Conservation (phyloP, 345 rosid species). For the Conringia planisiliqua region DNA sequence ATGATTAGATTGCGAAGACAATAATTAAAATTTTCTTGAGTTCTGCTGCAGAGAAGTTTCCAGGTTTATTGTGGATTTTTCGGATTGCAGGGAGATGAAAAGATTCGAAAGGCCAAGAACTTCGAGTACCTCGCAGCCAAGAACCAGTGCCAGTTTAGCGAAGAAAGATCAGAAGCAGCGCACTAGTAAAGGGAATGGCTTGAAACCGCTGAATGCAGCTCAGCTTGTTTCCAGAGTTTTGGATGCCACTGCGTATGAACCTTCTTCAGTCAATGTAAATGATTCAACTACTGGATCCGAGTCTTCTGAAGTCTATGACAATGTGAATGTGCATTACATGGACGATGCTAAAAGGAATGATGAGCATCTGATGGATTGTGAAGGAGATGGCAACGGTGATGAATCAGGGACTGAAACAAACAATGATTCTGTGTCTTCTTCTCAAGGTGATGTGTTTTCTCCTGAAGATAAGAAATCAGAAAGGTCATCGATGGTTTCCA, state of each 20-base stretch:
- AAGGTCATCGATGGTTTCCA: slow-evolving; percentile 21
- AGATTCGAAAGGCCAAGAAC: slow-evolving; percentile 30
- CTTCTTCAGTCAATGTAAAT: slow-evolving; percentile 25
- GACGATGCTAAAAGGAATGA: slow-evolving; percentile 53
- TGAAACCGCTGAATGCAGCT: slow-evolving; percentile 33
- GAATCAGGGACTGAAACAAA: slow-evolving; percentile 57
- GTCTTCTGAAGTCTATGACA: slow-evolving; percentile 57
- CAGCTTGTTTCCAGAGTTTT: slow-evolving; percentile 35
- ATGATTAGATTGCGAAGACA: neutral
- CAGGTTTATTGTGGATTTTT: neutral
- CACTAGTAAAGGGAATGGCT: slow-evolving; percentile 19
- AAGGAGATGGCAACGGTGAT: slow-evolving; percentile 36
- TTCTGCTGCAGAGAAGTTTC: slow-evolving; percentile 3
- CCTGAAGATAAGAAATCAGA: slow-evolving; percentile 58
- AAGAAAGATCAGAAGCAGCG: slow-evolving; percentile 33
- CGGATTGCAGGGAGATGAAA: slow-evolving; percentile 13
- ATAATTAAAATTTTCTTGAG: neutral
- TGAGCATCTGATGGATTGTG: slow-evolving; percentile 18
- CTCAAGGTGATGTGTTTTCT: slow-evolving; percentile 25
- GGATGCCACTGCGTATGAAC: slow-evolving; percentile 26
- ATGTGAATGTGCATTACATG: slow-evolving; percentile 59
- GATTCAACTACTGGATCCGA: slow-evolving; percentile 61
- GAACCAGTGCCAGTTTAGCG: neutral
- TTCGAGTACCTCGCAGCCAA: slow-evolving; percentile 20
- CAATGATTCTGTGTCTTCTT: slow-evolving; percentile 37